Evolutionary conservation across 192 early-diverging fungal species (phyloP).

Genomic region (Chytriomyces confervae): DNA sequence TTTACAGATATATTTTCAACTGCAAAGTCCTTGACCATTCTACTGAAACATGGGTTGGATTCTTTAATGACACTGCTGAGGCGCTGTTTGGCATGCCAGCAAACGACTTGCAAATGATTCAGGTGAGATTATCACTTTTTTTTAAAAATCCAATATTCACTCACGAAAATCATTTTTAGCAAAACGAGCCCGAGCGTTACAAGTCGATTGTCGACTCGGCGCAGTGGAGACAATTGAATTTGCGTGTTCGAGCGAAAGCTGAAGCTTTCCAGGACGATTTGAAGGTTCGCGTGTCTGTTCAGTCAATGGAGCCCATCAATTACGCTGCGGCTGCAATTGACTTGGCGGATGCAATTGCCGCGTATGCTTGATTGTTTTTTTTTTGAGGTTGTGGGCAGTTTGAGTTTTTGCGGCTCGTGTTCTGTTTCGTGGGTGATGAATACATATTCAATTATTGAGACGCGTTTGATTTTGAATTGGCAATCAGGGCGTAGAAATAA

Average conservation of each 20-base stretch:
- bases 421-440: no score
- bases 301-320: slow-evolving; percentile 59
- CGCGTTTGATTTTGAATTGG: no score
- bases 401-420: no score
- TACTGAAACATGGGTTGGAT: slow-evolving; percentile 78
- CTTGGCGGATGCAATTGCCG: slow-evolving; percentile 53
- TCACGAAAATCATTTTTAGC: slow-evolving; percentile 33
- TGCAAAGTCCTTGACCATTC: slow-evolving; percentile 77
- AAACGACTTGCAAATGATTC: slow-evolving; percentile 68
- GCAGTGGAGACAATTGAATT: slow-evolving; percentile 71
- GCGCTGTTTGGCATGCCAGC: slow-evolving; percentile 73
- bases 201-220: slow-evolving; percentile 56
- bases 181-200: slow-evolving; percentile 57
- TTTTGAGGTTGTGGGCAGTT: no score
- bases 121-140: slow-evolving; percentile 39
- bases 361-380: slow-evolving; percentile 8
- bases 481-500: no score
- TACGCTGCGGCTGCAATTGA: slow-evolving; percentile 62
- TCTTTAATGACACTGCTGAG: slow-evolving; percentile 84
- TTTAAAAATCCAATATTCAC: background rate
- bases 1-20: slow-evolving; percentile 69
- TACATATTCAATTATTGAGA: no score
- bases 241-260: slow-evolving; percentile 79
- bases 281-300: slow-evolving; percentile 56
- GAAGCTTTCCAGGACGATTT: slow-evolving; percentile 73